A percentile compares a stretch with the other conserved stretches of the same genome.
Evolutionary conservation across 441 rosid species (phyloP).

Genomic region (Raphanus hybrid): DNA sequence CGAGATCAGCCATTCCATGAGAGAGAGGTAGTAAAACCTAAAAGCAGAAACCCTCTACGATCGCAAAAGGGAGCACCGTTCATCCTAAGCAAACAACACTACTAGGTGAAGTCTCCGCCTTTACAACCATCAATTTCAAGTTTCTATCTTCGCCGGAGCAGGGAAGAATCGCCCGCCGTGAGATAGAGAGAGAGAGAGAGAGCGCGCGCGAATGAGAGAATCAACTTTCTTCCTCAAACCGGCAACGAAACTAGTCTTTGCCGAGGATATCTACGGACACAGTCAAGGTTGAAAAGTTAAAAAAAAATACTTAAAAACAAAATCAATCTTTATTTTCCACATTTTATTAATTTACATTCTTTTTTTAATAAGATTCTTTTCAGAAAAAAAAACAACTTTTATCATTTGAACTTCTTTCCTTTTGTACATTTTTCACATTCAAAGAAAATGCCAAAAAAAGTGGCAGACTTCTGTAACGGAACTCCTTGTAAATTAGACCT

Average conservation of each 20-base stretch:
- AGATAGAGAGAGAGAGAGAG: not conserved
- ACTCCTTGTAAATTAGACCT: not conserved
- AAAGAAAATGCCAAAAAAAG: not conserved
- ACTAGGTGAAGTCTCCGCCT: conserved; percentile 46
- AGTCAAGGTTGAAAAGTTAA: conserved; percentile 28
- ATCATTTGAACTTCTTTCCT: not conserved
- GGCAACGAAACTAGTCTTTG: conserved; percentile 39
- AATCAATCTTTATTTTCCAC: not conserved
- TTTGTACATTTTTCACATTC: not conserved
- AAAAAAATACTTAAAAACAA: not conserved
- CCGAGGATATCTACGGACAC: conserved; percentile 30
- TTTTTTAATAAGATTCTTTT: not conserved
- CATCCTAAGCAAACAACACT: conserved; percentile 70
- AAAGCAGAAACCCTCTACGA: conserved; percentile 70
- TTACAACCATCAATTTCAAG: conserved; percentile 39
- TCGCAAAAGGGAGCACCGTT: conserved; percentile 76
- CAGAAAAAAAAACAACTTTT: not conserved
- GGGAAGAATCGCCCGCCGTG: conserved; percentile 3
- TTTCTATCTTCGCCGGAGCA: conserved; percentile 4
- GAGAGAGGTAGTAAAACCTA: conserved; percentile 55
- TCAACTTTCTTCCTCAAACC: conserved; percentile 3
- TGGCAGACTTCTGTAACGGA: not conserved
- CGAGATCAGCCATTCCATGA: conserved; percentile 99
- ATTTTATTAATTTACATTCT: not conserved
- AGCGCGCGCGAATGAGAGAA: conserved; percentile 37